Evolutionary conservation across 2,329 filamentous ascomycete genomes (phyloP).

Genomic region (Coleophoma cylindrospora): DNA sequence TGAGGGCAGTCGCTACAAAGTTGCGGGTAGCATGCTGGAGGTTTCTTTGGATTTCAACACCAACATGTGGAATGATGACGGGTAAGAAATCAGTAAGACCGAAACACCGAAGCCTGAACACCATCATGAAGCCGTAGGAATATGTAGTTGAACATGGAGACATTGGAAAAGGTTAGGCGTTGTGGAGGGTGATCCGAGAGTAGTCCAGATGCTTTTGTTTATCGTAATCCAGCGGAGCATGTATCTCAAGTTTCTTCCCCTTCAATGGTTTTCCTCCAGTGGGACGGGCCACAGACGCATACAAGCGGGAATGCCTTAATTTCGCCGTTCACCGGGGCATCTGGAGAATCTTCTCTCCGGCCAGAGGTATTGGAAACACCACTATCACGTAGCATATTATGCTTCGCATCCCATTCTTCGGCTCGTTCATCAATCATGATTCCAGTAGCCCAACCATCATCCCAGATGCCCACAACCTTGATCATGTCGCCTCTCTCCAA

Average conservation of each 20-base stretch:
- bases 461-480: conserved; percentile 97
- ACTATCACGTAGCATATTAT: conserved; percentile 80
- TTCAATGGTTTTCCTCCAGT: conserved; percentile 96
- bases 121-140: conserved; percentile 24
- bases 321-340: conserved; percentile 60
- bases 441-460: conserved; percentile 97
- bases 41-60: neutral
- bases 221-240: conserved; percentile 33
- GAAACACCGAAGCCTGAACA: conserved; percentile 22
- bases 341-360: conserved; percentile 54
- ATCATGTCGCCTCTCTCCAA: conserved; percentile 96
- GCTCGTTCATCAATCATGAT: conserved; percentile 76
- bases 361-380: conserved; percentile 81
- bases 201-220: too few relatives aligned
- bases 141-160: too few relatives aligned
- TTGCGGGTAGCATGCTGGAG: neutral
- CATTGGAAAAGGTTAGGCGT: too few relatives aligned
- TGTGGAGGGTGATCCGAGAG: too few relatives aligned
- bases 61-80: neutral
- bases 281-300: conserved; percentile 89
- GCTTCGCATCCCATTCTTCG: conserved; percentile 80
- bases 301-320: conserved; percentile 98
- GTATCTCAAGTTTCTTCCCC: conserved; percentile 71
- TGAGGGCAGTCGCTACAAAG: neutral
- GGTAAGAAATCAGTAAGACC: conserved; percentile 11